phyloP scores from a whole-genome alignment of 352 stramenopile species.

The Phytophthora tubulina region DNA sequence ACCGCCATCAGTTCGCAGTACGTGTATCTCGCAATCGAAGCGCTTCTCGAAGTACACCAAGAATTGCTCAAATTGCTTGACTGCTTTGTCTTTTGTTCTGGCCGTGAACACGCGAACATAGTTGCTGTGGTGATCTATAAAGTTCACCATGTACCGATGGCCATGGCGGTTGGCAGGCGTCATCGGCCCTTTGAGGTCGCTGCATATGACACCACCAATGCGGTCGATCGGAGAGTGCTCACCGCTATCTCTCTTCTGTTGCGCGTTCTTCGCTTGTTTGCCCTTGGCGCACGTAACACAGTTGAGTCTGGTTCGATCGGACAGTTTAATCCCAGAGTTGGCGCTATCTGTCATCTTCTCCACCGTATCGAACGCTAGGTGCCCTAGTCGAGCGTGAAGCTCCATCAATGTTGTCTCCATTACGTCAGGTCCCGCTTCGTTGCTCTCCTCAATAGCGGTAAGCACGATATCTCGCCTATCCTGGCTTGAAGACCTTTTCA shows the following conservation, averaged over 20 bases:
- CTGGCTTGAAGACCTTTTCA: no score
- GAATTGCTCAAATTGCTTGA: constrained; percentile 16
- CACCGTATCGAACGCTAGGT: constrained; percentile 10
- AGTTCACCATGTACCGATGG: constrained; percentile 29
- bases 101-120: constrained; percentile 24
- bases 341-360: not conserved
- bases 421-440: no score
- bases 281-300: constrained; percentile 12
- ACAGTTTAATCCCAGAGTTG: not conserved
- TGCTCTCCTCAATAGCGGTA: no score
- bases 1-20: constrained; percentile 23
- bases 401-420: constrained; percentile 9
- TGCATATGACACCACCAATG: constrained; percentile 23
- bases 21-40: constrained; percentile 15
- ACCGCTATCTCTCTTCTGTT: constrained; percentile 8
- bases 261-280: constrained; percentile 13
- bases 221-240: constrained; percentile 15
- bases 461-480: no score
- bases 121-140: constrained; percentile 22
- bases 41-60: constrained; percentile 4
- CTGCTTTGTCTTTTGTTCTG: constrained; percentile 9
- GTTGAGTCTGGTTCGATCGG: not conserved
- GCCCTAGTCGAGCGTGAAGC: constrained; percentile 1
- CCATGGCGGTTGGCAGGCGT: not conserved
- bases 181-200: constrained; percentile 21